Conservation (phyloP, 2,329 filamentous ascomycete species). For the Ophiosphaerella herpotricha region DNA sequence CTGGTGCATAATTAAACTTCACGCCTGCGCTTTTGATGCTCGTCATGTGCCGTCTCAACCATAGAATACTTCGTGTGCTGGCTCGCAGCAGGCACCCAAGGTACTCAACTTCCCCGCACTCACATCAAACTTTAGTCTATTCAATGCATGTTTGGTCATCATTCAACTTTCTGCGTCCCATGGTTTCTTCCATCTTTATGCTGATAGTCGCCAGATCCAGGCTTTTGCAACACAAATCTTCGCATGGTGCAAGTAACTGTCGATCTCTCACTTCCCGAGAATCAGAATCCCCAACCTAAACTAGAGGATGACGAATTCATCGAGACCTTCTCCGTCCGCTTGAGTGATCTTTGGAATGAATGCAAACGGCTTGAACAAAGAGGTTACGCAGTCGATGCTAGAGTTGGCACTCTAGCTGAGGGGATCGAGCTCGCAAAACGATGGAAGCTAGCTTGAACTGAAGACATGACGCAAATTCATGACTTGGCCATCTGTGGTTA, state of each 20-base stretch:
- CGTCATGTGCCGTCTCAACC: too few relatives aligned
- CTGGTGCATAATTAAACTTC: too few relatives aligned
- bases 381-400: conserved; percentile 78
- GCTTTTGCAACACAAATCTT: conserved; percentile 50
- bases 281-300: conserved; percentile 68
- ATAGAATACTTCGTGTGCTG: too few relatives aligned
- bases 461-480: too few relatives aligned
- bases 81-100: too few relatives aligned
- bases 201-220: conserved; percentile 37
- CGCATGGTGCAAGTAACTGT: conserved; percentile 74
- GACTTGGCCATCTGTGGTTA: too few relatives aligned
- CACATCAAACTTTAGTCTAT: too few relatives aligned
- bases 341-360: conserved; percentile 67
- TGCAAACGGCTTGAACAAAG: conserved; percentile 69
- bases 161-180: background rate
- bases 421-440: conserved; percentile 73
- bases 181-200: background rate
- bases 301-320: conserved; percentile 84
- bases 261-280: conserved; percentile 70
- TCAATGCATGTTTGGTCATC: too few relatives aligned
- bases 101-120: too few relatives aligned
- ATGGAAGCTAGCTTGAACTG: conserved; percentile 37
- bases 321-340: conserved; percentile 72
- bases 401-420: conserved; percentile 77
- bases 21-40: background rate